Evolutionary conservation across 2,329 filamentous ascomycete species (phyloP), one percentile per base, ranked within the genome.

Genomic region (Sporothrix schenckii): DNA sequence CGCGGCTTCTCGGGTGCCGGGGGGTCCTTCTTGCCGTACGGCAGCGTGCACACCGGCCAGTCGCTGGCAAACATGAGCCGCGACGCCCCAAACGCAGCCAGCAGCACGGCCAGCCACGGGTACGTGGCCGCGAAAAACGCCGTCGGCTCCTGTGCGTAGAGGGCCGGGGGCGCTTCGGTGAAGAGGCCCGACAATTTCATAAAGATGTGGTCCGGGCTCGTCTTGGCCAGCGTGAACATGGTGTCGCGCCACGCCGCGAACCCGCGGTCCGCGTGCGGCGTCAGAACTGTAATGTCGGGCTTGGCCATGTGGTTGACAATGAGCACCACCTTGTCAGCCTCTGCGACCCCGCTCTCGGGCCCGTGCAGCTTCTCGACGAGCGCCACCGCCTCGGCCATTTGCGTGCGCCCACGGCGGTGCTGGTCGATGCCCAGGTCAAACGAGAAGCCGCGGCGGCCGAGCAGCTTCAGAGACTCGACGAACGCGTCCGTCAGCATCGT

Each of bases 171-270:
- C 80, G 97, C 89, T 80, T 97, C 92, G 21, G 91, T 89, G 79
- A 97, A 94, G 61, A 85, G 87, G 9, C 94, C 94, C 0, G 91
- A 94, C n/a, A 97, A 86, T 82, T 97, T 97, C 86, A 97, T 92
- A 82, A 91, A 96, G n/a, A 90, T 88, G 66, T 83, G 85, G 21
- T 63, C 44, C 6, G 72, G 72, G 65, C 83, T 81, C 77, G 87
- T 87, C 71, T 85, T 85, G 74, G 89, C 87, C 76, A 96, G 88
- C 10, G 85, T 83, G 75, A 87, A 87, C 77, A 97, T 88, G 72
- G 88, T 85, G 16, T 85, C 83, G 69, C 87, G 87, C 92, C 92
- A 97, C 69, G 86, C 86, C 70, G 85, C 79, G 78, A 91, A 93
- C 34, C 85, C 82, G 0, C 85, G 82, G 76, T 88, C 84, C 49